Base-by-base conservation (phyloP, 495 filamentous ascomycete species). In the Aspergillus cristatus region DNA sequence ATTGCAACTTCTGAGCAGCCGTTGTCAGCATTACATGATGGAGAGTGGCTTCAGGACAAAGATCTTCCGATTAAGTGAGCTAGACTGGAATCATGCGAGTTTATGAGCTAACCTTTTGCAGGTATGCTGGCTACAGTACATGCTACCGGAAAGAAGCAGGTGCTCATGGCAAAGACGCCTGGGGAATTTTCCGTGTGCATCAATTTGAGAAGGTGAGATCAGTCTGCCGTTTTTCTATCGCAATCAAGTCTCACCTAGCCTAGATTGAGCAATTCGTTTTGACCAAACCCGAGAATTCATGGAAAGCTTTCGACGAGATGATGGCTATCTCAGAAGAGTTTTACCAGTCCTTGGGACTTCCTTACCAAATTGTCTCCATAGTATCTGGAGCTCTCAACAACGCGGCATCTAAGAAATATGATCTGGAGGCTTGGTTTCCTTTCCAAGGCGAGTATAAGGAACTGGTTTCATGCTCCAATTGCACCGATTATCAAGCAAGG, bases 1-100 rank as follows among this genome's bases (percentile, higher is more conserved):
- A 98, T 98, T 60, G 91, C 93, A 8, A 98, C 91, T 45, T 91
- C 85, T 3, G 91, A 98, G 53, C 91, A 98, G 53, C 91, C 93
- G 2, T 74, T 98, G 54, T 90, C 84, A 22, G 89, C 87, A 1
- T 75, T 95, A 40, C 93, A 97, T 55, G 81, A 83, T 42, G 82
- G 86, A 52, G 91, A 98, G 61, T 98, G 91, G 91, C 65, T 98
- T 16, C 74, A 81, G 42, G 74, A 79, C 24, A 82, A 79, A 45
- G 82, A 96, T 10, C 75, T 97, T 6, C 93, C 88, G 3, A 82
- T 94, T 55, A 87, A 82, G 72, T 86, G 48, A 55, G 71, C 17
- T 4, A 24, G 5, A 30, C n/a, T 6, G 4, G 11, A 4, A 4
- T 5, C 12, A 3, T 30, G 3, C 10, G 13, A 14, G n/a, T 30